phyloP scores from a whole-genome alignment of 2,329 filamentous ascomycete species.

The Paracamarosporium sp. region DNA sequence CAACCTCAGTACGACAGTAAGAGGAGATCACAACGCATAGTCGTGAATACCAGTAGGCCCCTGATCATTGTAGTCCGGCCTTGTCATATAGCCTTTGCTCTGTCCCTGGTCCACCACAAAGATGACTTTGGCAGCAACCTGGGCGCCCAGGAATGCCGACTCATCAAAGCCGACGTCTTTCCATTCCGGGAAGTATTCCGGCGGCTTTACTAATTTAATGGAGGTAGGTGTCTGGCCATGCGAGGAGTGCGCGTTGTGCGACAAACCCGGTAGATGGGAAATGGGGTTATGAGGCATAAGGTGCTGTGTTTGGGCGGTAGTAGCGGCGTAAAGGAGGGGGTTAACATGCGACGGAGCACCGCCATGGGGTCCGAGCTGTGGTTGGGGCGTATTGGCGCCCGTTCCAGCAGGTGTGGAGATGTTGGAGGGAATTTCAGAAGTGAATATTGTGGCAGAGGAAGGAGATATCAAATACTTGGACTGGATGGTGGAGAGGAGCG shows the following conservation, averaged over 20 bases:
- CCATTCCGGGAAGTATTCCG: constrained; percentile 91
- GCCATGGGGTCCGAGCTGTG: constrained; percentile 56
- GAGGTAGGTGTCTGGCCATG: constrained; percentile 81
- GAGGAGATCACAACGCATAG: constrained; percentile 41
- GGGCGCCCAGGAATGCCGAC: constrained; percentile 83
- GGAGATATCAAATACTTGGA: constrained; percentile 90
- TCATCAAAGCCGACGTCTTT: constrained; percentile 79
- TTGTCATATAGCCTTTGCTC: constrained; percentile 72
- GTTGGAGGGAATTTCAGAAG: constrained; percentile 92
- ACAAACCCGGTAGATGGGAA: constrained; percentile 38
- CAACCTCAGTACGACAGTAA: constrained; percentile 20
- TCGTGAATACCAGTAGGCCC: constrained; percentile 71
- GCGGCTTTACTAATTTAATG: constrained; percentile 78
- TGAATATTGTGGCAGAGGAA: constrained; percentile 93
- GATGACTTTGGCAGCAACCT: constrained; percentile 80
- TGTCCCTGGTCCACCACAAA: constrained; percentile 72
- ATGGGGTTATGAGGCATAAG: constrained; percentile 50
- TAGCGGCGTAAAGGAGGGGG: constrained; percentile 89
- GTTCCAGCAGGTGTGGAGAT: constrained; percentile 90
- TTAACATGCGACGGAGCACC: constrained; percentile 72
- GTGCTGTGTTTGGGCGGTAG: constrained; percentile 69
- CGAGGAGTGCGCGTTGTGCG: constrained; percentile 63
- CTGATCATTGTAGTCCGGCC: constrained; percentile 72
- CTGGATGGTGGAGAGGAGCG: constrained; percentile 79
- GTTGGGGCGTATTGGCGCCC: constrained; percentile 86